Evolutionary conservation across 208 protist genomes (phyloP), one percentile per base, ranked within the genome.

Genomic region (Lotmaria passim): DNA sequence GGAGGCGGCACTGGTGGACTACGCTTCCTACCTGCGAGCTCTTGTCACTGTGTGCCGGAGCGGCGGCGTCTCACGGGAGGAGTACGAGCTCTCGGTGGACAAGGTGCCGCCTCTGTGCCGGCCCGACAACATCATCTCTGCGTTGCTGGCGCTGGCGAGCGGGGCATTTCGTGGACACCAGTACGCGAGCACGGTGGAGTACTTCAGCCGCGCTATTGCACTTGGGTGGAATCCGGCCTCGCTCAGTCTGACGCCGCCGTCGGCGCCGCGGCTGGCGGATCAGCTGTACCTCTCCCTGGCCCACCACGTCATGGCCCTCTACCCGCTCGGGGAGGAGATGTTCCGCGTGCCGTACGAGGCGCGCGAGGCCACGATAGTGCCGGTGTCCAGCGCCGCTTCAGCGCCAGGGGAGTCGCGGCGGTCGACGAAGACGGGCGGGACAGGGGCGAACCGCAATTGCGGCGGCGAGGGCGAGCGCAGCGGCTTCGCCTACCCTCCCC

Each of bases 271-370:
- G 53, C 78, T 88, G 70, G 82, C 81, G 67, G 77, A 86, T 28
- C 65, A 93, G 68, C 83, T 93, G 80, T 94, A 91, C 66, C 52
- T 93, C 24, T 72, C 86, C 19, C 66, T 93, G 56, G 91, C 91
- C 12, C 81, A 91, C 60, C 71, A 61, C 71, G 81, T 93, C 23
- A 87, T 93, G 58, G 44, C 39, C 34, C 58, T 78, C 28, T 65
- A 84, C 50, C 86, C 86, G 3, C 50, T 80, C 19, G 51, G 58
- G 17, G 86, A 92, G 56, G 91, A 96, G 23, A 84, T 91, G 79
- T 94, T 96, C 57, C 89, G 89, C 50, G 75, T 93, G 28, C 31
- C 79, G 6, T 94, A 96, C 59, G 89, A 93, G 30, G 69, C 70
- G 28, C 87, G 89, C 11, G 87, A 94, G 38, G 79, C 76, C 6